phyloP scores from a whole-genome alignment of 2,329 filamentous ascomycete genomes.

The Scedosporium aurantiacum region DNA sequence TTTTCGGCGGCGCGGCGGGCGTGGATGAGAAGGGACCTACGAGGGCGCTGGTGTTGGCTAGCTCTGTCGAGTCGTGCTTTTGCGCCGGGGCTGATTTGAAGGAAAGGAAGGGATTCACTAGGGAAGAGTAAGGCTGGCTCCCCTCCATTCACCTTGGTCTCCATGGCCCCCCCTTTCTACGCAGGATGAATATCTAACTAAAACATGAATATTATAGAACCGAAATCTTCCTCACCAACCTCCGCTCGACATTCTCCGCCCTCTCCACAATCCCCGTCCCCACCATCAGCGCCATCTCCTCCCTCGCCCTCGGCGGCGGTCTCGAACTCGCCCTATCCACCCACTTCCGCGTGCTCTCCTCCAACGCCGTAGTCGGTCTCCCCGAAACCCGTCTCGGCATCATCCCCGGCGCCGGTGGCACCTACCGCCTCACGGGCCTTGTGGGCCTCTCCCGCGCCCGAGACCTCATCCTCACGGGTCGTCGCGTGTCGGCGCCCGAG shows the following conservation, averaged over 20 bases:
- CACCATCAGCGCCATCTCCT: slow-evolving; percentile 79
- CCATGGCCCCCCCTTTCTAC: not conserved
- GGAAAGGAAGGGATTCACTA: slow-evolving; percentile 66
- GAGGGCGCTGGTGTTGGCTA: slow-evolving; percentile 72
- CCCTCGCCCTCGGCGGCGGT: slow-evolving; percentile 80
- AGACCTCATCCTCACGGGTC: slow-evolving; percentile 81
- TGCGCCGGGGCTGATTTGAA: slow-evolving; percentile 94
- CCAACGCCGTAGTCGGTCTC: slow-evolving; percentile 66
- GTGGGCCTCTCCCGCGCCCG: slow-evolving; percentile 74
- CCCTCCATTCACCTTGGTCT: not conserved
- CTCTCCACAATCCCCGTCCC: slow-evolving; percentile 73
- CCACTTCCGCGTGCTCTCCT: slow-evolving; percentile 77
- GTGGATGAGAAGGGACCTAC: slow-evolving; percentile 46
- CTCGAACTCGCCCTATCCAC: slow-evolving; percentile 87
- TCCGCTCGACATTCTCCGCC: slow-evolving; percentile 64
- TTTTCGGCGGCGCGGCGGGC: slow-evolving; percentile 34
- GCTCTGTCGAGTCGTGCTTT: slow-evolving; percentile 76
- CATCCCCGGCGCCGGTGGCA: slow-evolving; percentile 88
- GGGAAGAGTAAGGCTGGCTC: slow-evolving; percentile 54
- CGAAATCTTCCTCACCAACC: slow-evolving; percentile 60
- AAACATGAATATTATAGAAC: slow-evolving; percentile 44
- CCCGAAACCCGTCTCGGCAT: slow-evolving; percentile 91
- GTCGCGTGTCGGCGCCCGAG: slow-evolving; percentile 72
- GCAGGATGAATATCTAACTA: not conserved
- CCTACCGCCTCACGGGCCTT: slow-evolving; percentile 71